Conservation (phyloP, 805 yeast genomes). For the Naumovozyma dairenensis region DNA sequence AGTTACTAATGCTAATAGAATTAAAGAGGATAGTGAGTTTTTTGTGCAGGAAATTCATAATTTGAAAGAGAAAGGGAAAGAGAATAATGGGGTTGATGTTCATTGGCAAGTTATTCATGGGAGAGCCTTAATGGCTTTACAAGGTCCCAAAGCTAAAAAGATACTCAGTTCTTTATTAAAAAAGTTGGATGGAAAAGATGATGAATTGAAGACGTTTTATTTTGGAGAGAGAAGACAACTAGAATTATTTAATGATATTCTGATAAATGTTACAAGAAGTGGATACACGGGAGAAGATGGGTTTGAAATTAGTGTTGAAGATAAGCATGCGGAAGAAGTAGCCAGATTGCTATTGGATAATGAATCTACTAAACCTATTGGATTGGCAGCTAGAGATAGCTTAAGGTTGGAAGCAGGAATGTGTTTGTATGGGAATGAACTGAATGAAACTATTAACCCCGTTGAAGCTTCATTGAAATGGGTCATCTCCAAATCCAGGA, state of each 20-base stretch:
- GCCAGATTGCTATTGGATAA: conserved; percentile 47
- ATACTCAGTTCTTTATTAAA: conserved; percentile 55
- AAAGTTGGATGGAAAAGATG: conserved; percentile 19
- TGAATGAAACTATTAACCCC: conserved; percentile 71
- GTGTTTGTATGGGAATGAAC: conserved; percentile 94
- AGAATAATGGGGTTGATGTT: conserved; percentile 17
- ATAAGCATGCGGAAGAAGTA: conserved; percentile 47
- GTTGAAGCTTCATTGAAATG: conserved; percentile 83
- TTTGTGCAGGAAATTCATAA: too few relatives aligned
- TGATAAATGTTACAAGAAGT: conserved; percentile 78
- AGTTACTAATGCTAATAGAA: conserved; percentile 94
- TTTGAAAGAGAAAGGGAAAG: conserved; percentile 41
- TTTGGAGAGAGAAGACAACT: conserved; percentile 56
- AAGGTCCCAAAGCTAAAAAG: conserved; percentile 80
- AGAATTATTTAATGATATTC: conserved; percentile 30
- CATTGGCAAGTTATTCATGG: conserved; percentile 48
- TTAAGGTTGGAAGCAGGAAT: conserved; percentile 94
- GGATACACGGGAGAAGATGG: conserved; percentile 99
- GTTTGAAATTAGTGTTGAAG: conserved; percentile 77
- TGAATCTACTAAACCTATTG: conserved; percentile 68
- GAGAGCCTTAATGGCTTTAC: conserved; percentile 70
- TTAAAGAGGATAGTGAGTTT: conserved; percentile 67
- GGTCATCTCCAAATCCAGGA: conserved; percentile 77
- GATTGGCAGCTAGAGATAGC: conserved; percentile 97
- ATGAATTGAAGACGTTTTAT: conserved; percentile 41